phyloP scores from a whole-genome alignment of 768 basidiomycete species.

The Hericium alpestre region DNA sequence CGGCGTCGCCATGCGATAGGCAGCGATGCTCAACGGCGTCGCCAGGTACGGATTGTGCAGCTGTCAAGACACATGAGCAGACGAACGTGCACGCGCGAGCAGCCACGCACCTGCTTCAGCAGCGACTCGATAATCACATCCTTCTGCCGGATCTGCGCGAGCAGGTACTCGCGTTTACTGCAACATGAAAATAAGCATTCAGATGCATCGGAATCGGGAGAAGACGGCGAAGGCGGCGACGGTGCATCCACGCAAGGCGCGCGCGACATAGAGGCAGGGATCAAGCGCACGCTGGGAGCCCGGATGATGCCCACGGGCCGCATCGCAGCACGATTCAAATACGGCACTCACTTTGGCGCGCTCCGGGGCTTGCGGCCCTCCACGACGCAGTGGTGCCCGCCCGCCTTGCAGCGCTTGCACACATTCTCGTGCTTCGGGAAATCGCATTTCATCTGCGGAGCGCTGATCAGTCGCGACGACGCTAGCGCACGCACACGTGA shows the following conservation, averaged over 20 bases:
- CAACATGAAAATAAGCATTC: slow-evolving; percentile 18
- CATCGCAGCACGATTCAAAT: neutral
- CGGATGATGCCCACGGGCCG: too few species aligned
- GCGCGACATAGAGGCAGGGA: neutral
- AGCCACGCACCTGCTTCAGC: slow-evolving; percentile 56
- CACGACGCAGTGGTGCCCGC: slow-evolving; percentile 71
- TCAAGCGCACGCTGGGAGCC: neutral
- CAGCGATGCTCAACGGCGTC: slow-evolving; percentile 69
- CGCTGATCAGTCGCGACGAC: neutral
- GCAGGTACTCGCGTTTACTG: slow-evolving; percentile 79
- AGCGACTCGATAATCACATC: slow-evolving; percentile 79
- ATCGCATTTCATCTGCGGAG: slow-evolving; percentile 72
- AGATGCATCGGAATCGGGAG: slow-evolving; percentile 1
- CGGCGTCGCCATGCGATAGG: slow-evolving; percentile 69
- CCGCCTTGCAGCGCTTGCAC: slow-evolving; percentile 67
- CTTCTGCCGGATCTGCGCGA: slow-evolving; percentile 81
- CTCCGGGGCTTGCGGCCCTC: slow-evolving; percentile 73
- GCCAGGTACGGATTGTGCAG: slow-evolving; percentile 74
- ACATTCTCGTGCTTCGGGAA: slow-evolving; percentile 63
- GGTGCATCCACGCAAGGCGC: neutral
- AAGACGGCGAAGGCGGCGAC: slow-evolving; percentile 23
- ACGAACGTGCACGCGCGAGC: neutral
- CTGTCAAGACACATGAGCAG: slow-evolving; percentile 23
- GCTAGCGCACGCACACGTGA: neutral
- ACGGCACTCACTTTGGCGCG: slow-evolving; percentile 64